Base-by-base conservation (phyloP, 345 rosid species). In the Ceriops zippeliana region DNA sequence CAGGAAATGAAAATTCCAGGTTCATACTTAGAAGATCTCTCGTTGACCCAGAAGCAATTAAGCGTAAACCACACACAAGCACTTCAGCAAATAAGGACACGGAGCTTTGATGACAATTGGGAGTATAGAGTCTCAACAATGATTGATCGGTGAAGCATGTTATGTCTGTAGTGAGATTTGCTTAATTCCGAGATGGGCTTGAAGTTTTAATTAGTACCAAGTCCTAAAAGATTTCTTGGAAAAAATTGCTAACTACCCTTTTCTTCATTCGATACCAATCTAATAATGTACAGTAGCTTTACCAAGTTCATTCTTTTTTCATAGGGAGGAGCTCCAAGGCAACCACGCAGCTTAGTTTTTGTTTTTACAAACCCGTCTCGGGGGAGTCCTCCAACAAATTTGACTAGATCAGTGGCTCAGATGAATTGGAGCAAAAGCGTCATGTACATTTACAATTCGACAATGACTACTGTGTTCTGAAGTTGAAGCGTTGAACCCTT, bases 371-470 rank as follows among this genome's bases (percentile, higher is more conserved):
- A 52, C 63, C 56, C 46, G 68, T 64, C 70, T 47, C 46, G 19
- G 71, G 52, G 52, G 68, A 56, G 21, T 26, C 38, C 38, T 61
- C 66, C 69, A 35, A 78, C 58, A 62, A 70, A 69, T 54, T 54
- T 54, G 58, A 54, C 27, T 22, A 13, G 16, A 22, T 3, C 27
- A 22, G 58, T 7, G 27, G 58, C 58, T n/a, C 24, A 54, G 28
- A 26, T 54, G 49, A 42, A 42, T 38, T 38, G 62, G 57, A 69
- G 61, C 51, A 63, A 69, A 52, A 57, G 30, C 52, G 42, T 21
- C 24, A 28, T 8, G 42, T 21, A 54, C 61, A 66, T 34, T 67
- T 56, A 38, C 65, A 27, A 49, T 61, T 35, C 6, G 8, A 52
- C 3, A 15, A 49, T 52, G n/a, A 49, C 3, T 19, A 42, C 28